A percentile compares a stretch with the other conserved stretches of the same genome.
Conservation (phyloP, 2,329 filamentous ascomycete species). For the Fusarium sarcochroum region DNA sequence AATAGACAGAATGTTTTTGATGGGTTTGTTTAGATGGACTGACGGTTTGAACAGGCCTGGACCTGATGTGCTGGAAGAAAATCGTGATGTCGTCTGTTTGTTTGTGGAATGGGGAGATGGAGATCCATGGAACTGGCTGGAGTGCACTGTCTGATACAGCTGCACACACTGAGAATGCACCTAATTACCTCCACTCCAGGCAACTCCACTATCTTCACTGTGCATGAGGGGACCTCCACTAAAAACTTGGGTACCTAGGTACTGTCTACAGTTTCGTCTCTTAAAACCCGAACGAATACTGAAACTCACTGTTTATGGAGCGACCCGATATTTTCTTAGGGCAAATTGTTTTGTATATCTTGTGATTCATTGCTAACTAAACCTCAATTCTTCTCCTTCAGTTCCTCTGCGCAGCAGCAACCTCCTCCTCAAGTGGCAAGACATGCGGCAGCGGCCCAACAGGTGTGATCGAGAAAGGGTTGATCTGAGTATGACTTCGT, state of each 20-base stretch:
- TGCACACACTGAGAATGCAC: constrained; percentile 22
- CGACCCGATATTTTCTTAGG: background rate
- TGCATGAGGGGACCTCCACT: constrained; percentile 16
- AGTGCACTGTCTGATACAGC: constrained; percentile 17
- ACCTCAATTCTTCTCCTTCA: background rate
- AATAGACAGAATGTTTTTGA: background rate
- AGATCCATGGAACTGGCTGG: constrained; percentile 12
- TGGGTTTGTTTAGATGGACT: background rate
- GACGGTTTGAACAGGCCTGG: background rate
- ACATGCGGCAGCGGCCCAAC: constrained; percentile 88
- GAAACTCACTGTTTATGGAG: too few species aligned
- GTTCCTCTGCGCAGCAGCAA: constrained; percentile 65
- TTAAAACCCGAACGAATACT: background rate
- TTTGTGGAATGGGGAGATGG: constrained; percentile 24
- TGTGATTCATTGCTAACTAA: background rate
- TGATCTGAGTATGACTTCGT: constrained; percentile 74
- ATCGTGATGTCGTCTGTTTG: constrained; percentile 1
- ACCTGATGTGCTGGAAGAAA: constrained; percentile 3
- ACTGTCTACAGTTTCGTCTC: too few species aligned
- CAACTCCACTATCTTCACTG: constrained; percentile 11
- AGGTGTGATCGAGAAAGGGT: constrained; percentile 82
- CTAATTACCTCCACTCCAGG: constrained; percentile 18
- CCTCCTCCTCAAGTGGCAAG: constrained; percentile 82
- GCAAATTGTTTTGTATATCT: background rate
- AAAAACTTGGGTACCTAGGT: constrained; percentile 14